phyloP scores from a whole-genome alignment of 805 yeast species.

The Yamadazyma tumulicola region DNA sequence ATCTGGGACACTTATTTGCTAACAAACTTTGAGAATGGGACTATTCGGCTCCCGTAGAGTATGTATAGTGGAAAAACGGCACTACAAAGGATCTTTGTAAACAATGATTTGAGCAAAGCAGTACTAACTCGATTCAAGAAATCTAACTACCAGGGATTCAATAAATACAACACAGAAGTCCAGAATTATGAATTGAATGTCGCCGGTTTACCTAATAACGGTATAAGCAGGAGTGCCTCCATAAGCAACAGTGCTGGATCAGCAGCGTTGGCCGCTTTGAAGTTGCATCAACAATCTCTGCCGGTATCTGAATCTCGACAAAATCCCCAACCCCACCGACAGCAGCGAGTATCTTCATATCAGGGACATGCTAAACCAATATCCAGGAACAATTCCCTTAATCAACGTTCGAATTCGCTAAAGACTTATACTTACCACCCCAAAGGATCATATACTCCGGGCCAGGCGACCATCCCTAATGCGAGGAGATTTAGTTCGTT shows the following conservation, averaged over 20 bases:
- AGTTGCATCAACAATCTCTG: slow-evolving; percentile 25
- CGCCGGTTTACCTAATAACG: slow-evolving; percentile 21
- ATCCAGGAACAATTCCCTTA: slow-evolving; percentile 21
- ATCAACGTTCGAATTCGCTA: slow-evolving; percentile 29
- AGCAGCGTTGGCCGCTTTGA: slow-evolving; percentile 40
- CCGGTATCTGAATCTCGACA: slow-evolving; percentile 4
- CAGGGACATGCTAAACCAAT: slow-evolving; percentile 1
- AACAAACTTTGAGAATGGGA: too few relatives aligned
- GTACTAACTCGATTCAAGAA: too few relatives aligned
- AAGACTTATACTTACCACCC: slow-evolving; percentile 37
- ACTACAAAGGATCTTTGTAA: too few relatives aligned
- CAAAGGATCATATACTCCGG: slow-evolving; percentile 34
- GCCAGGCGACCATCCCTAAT: slow-evolving; percentile 18
- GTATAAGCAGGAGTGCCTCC: slow-evolving; percentile 19
- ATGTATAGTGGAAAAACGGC: too few relatives aligned
- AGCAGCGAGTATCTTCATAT: slow-evolving; percentile 6
- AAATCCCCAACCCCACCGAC: slow-evolving; percentile 4
- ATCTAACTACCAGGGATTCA: slow-evolving; percentile 23
- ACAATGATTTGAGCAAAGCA: too few relatives aligned
- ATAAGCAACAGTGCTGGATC: slow-evolving; percentile 33
- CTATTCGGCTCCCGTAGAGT: too few relatives aligned
- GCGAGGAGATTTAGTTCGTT: slow-evolving; percentile 19
- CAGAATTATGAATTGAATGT: slow-evolving; percentile 17
- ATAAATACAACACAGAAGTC: slow-evolving; percentile 28
- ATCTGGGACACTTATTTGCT: too few relatives aligned